These are phyloP conservation scores for Colletotrichum cuscutae DNA, from an alignment of 2,329 filamentous ascomycete species.

Conservation along the genomic window DNA sequence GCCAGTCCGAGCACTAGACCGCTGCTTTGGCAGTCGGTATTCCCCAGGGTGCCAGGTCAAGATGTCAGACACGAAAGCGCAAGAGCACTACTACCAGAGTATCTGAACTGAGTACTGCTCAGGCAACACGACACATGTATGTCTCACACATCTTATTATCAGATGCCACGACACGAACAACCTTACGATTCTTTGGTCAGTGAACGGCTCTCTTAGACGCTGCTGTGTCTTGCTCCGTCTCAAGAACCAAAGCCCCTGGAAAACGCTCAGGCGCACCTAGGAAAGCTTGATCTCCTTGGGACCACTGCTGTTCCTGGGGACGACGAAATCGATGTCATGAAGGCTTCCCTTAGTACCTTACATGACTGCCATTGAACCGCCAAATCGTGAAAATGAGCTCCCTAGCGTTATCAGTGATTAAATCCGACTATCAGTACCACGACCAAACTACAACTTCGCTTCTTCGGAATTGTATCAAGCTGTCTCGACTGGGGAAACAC, in stretches of 20 bases:
- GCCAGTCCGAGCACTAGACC: neutral
- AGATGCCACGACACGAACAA: conserved; percentile 9
- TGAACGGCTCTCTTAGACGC: neutral
- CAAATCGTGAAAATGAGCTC: neutral
- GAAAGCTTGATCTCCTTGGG: conserved; percentile 20
- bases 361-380: neutral
- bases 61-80: conserved; percentile 10
- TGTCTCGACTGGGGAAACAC: neutral
- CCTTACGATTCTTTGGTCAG: neutral
- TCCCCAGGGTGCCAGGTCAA: neutral
- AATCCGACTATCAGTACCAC: neutral
- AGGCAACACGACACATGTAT: conserved; percentile 12
- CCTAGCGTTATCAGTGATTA: neutral
- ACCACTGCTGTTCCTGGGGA: neutral
- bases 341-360: neutral
- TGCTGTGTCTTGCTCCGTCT: conserved; percentile 20
- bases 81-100: neutral
- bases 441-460: neutral
- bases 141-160: conserved; percentile 22
- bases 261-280: conserved; percentile 6
- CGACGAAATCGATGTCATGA: neutral
- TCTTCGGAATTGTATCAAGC: neutral
- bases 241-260: conserved; percentile 14
- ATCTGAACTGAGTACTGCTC: neutral
- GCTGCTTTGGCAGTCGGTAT: conserved; percentile 14